Base-by-base conservation (phyloP, 2,329 filamentous ascomycete species). In the Phyllosticta capitalensis region DNA sequence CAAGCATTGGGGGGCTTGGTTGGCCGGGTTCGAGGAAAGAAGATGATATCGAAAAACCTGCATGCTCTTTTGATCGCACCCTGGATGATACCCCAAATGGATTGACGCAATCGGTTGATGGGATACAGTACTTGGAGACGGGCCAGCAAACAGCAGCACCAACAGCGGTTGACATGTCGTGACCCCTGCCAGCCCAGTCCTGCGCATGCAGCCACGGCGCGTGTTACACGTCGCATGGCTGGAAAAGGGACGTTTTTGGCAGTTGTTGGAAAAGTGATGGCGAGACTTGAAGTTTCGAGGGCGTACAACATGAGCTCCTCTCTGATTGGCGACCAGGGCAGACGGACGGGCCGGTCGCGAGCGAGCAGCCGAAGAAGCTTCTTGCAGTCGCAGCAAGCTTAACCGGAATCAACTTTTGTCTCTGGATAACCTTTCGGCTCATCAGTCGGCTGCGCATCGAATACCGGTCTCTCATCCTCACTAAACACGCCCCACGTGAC, bases 1-100 rank as follows among this genome's bases (percentile, higher is more conserved):
- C 52, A 55, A 21, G 57, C 51, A 59, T 50, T 54, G 52, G 52
- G 54, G 38, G 54, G 57, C 52, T 54, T 38, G 30, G 30, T 14
- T 14, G 30, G 17, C 30, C 30, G 30, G 30, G 30, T 38, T 38
- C 30, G 30, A 38, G 30, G 30, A 38, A 17, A 38, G 30, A 38
- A 54, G 57, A 59, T 22, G 10, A 51, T 52, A 58, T 50, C 20
- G 55, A 48, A 59, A 22, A 22, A 59, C 53, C 54, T 56, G 58
- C 58, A 56, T 53, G 30, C 52, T 56, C 58, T n/a, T 59, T 21
- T 55, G 52, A 52, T 19, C 57, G 56, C 54, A 54, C 56, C 56
- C 54, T 54, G 56, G 57, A 60, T 60, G 54, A 60, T 60, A 56
- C 58, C 57, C 55, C 48, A 30, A 38, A 60, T 56, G 54, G 49